Conservation (phyloP, 2,329 filamentous ascomycete species). For the Penicillium oxalicum region DNA sequence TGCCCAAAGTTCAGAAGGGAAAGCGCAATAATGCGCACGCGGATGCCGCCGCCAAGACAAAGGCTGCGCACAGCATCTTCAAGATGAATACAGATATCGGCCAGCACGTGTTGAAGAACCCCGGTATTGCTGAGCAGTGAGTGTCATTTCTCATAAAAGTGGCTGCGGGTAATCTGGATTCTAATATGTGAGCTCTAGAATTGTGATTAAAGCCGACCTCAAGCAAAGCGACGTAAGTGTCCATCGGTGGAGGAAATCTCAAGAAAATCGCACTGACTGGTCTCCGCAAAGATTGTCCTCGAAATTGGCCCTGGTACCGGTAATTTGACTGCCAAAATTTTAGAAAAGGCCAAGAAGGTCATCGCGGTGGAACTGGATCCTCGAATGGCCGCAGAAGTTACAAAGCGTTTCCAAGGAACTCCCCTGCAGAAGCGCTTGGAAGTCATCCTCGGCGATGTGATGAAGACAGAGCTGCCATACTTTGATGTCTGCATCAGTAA, state of each 20-base stretch:
- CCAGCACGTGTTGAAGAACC: conserved; percentile 89
- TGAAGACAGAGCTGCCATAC: conserved; percentile 73
- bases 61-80: conserved; percentile 74
- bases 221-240: conserved; percentile 68
- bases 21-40: conserved; percentile 47
- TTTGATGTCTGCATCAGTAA: conserved; percentile 83
- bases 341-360: conserved; percentile 77
- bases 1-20: conserved; percentile 55
- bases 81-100: conserved; percentile 93
- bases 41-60: conserved; percentile 43
- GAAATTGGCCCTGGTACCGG: conserved; percentile 89
- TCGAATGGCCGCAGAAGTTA: conserved; percentile 91
- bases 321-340: conserved; percentile 80
- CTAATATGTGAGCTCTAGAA: conserved; percentile 29
- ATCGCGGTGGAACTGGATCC: conserved; percentile 91
- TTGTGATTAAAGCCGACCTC: conserved; percentile 78
- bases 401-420: conserved; percentile 86
- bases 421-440: conserved; percentile 79
- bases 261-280: conserved; percentile 3
- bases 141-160: not conserved
- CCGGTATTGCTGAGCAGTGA: conserved; percentile 66
- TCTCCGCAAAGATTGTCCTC: conserved; percentile 59
- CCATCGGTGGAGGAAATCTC: not conserved
- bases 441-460: conserved; percentile 83
- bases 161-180: not conserved